Evolutionary conservation across 2,329 filamentous ascomycete genomes (phyloP).

Genomic region (Albophoma yamanashiensis): DNA sequence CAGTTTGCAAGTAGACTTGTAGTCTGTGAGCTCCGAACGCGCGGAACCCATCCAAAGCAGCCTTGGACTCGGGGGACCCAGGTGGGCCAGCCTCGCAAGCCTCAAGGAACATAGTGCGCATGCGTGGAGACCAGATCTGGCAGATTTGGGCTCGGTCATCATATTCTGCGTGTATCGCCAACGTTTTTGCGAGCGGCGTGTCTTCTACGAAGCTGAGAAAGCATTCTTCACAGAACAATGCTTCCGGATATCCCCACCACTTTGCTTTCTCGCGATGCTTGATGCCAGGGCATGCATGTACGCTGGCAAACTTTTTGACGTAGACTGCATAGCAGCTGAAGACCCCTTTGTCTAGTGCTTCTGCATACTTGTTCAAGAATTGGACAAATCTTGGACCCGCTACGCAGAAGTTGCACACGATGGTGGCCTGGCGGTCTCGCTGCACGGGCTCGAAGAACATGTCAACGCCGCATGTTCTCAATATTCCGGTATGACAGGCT

Average conservation of each 20-base stretch:
- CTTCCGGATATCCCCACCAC: conserved; percentile 25
- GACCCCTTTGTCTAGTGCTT: conserved; percentile 20
- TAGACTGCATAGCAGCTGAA: conserved; percentile 17
- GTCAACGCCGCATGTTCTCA: conserved; percentile 13
- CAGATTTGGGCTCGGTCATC: conserved; percentile 19
- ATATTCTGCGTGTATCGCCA: conserved; percentile 14
- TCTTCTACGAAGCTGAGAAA: conserved; percentile 17
- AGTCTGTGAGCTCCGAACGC: conserved; percentile 14
- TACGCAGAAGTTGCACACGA: conserved; percentile 20
- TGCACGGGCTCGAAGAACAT: conserved; percentile 16
- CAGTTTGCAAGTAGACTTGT: conserved; percentile 16
- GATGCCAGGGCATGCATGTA: conserved; percentile 18
- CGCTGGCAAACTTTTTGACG: conserved; percentile 16
- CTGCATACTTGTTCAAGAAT: conserved; percentile 14
- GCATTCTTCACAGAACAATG: conserved; percentile 22
- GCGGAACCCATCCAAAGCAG: conserved; percentile 14
- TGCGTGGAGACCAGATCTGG: conserved; percentile 25
- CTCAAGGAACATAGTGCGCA: conserved; percentile 24
- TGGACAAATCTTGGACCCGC: conserved; percentile 11
- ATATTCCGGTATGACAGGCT: conserved; percentile 19
- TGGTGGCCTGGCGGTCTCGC: conserved; percentile 6
- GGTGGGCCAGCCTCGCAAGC: conserved; percentile 16
- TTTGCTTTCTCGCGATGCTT: conserved; percentile 10
- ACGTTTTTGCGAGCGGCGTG: conserved; percentile 12
- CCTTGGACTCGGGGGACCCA: conserved; percentile 13